Base-by-base conservation (phyloP, 2,329 filamentous ascomycete species). In the Hymenoscyphus occultus region DNA sequence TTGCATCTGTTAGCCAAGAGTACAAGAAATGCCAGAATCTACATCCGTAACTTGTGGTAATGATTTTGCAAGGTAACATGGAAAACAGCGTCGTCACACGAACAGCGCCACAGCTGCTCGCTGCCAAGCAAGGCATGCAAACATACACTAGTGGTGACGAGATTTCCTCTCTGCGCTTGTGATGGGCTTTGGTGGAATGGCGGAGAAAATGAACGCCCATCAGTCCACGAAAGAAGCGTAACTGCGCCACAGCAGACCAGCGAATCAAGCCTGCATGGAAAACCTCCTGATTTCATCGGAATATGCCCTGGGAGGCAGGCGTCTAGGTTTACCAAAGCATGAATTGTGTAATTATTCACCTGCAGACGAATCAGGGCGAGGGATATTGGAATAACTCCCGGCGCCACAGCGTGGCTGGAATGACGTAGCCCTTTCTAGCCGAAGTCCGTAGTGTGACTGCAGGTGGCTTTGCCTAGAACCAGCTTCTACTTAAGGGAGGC, bases 61-160 rank as follows among this genome's bases (percentile, higher is more conserved):
- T 22, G 9, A 51, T 51, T 51, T 51, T 51, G 45, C 45, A 54
- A 22, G 48, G 48, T 54, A 19, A 54, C 48, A 54, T 54, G 22
- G 9, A 54, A 54, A 54, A 54, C 48, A 5, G 48, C 48, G 48
- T 54, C 48, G 48, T 54, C 48, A 54, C 19, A 28, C 6, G 48
- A 13, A 22, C 10, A 22, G 48, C 48, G 48, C 19, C 48, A 54
- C 48, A 54, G 13, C n/a, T 54, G 45, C 16, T n/a, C 28, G 16
- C 16, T 19, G 42, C 42, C 42, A 48, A 28, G 28, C 3, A 28
- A 22, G 45, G 45, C 3, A 51, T 51, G 45, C 45, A 22, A 19
- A 19, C 45, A 35, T 10, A 19, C 45, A 28, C 28, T 28, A 9
- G 45, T 16, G 16, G 42, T 51, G 45, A 51, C 45, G 45, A 48